Evolutionary conservation across 2,329 filamentous ascomycete genomes (phyloP).

Genomic region (Fonsecaea pugnacius): DNA sequence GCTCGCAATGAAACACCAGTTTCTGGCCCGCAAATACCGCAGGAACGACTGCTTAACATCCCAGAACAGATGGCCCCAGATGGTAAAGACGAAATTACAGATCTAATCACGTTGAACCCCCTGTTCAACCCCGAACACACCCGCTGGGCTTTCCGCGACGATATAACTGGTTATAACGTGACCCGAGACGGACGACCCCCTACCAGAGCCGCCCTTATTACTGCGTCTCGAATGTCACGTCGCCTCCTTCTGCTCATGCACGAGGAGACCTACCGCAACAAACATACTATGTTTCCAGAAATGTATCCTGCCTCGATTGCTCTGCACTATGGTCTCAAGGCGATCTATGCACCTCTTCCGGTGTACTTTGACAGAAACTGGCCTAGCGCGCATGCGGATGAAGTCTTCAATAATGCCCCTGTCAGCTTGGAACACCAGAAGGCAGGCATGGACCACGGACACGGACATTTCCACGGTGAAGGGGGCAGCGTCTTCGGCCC

Average conservation of each 20-base stretch:
- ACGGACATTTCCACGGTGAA: constrained; percentile 41
- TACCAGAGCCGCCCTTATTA: constrained; percentile 72
- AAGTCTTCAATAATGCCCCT: constrained; percentile 60
- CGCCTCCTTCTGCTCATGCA: constrained; percentile 74
- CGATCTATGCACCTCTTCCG: constrained; percentile 67
- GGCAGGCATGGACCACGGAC: constrained; percentile 46
- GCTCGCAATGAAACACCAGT: constrained; percentile 25
- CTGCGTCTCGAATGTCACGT: constrained; percentile 69
- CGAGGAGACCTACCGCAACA: constrained; percentile 68
- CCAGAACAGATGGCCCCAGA: constrained; percentile 24
- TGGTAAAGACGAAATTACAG: constrained; percentile 63
- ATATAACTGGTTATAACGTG: constrained; percentile 70
- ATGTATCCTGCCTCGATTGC: constrained; percentile 76
- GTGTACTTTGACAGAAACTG: constrained; percentile 62
- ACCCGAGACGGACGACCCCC: constrained; percentile 59
- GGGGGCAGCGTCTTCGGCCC: constrained; percentile 56
- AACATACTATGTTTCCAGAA: constrained; percentile 75
- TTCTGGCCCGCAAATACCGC: constrained; percentile 32
- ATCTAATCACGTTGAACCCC: constrained; percentile 77
- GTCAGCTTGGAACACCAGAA: constrained; percentile 57
- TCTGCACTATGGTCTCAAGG: constrained; percentile 77
- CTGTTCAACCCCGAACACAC: constrained; percentile 73
- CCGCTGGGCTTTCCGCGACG: constrained; percentile 72
- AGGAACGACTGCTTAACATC: constrained; percentile 27
- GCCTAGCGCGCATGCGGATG: constrained; percentile 59